Percentiles rank a stretch among this genome's conserved stretches.
Evolutionary conservation across 352 stramenopile species (phyloP).

Genomic region (Pythium myriotylum): DNA sequence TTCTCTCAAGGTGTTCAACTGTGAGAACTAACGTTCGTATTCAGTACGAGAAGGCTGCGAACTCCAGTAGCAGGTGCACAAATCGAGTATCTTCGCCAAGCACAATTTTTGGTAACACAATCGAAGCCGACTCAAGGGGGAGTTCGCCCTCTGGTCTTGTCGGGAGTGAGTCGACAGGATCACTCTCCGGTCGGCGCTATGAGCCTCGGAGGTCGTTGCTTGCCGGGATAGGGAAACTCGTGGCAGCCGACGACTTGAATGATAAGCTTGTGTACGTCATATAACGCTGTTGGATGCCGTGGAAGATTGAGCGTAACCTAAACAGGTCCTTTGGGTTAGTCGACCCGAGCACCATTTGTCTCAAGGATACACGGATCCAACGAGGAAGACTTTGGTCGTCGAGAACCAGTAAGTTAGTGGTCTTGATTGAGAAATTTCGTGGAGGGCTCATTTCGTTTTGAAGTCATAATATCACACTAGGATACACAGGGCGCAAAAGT

Average conservation of each 20-base stretch:
- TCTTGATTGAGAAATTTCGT: neutral
- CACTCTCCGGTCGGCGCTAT: conserved; percentile 43
- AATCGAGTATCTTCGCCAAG: conserved; percentile 1
- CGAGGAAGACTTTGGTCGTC: conserved; percentile 57
- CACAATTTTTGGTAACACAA: conserved; percentile 7
- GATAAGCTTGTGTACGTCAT: conserved; percentile 42
- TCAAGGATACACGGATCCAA: conserved; percentile 52
- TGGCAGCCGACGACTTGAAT: conserved; percentile 56
- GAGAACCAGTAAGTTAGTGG: conserved; percentile 69
- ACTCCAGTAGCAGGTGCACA: neutral
- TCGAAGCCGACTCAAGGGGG: neutral
- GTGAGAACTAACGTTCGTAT: neutral
- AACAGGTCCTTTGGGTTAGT: conserved; percentile 16
- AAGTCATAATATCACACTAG: conserved; percentile 42
- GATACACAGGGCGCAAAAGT: conserved; percentile 54
- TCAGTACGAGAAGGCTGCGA: conserved; percentile 34
- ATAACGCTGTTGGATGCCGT: too few relatives aligned
- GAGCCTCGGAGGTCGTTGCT: conserved; percentile 69
- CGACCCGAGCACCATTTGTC: conserved; percentile 51
- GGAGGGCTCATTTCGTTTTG: conserved; percentile 10
- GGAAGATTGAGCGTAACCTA: too few relatives aligned
- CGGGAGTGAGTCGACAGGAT: conserved; percentile 34
- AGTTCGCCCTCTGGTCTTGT: conserved; percentile 15
- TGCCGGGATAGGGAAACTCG: conserved; percentile 70
- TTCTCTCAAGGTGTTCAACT: neutral